These are phyloP conservation scores for Hypoxylon crocopeplum DNA, from an alignment of 495 filamentous ascomycete species.

Conservation along the genomic window DNA sequence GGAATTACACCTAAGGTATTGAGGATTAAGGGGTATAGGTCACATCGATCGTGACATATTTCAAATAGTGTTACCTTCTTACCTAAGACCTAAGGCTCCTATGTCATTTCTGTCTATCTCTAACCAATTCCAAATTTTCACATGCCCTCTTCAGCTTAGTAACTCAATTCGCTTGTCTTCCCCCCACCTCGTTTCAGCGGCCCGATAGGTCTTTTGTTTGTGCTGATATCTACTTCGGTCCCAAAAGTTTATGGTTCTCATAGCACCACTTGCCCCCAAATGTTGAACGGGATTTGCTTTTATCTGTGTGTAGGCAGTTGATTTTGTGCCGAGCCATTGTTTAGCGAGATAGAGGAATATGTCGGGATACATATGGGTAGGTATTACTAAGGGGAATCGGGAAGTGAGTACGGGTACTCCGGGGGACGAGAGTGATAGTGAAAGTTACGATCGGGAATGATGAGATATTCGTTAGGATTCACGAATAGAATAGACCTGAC, in stretches of 20 bases:
- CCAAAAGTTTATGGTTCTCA: background rate
- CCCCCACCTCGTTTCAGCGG: constrained; percentile 9
- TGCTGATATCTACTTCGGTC: background rate
- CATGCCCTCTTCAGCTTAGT: constrained; percentile 21
- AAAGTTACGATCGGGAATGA: constrained; percentile 14
- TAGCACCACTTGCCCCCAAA: constrained; percentile 8
- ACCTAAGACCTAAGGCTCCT: background rate
- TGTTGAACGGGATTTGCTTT: constrained; percentile 17
- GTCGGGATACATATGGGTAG: background rate
- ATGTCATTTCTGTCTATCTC: background rate
- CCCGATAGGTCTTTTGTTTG: constrained; percentile 1
- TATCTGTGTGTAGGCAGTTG: constrained; percentile 8
- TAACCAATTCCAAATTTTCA: constrained; percentile 26
- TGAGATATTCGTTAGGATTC: constrained; percentile 12
- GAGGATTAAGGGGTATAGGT: background rate
- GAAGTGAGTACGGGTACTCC: constrained; percentile 10
- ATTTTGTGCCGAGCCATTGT: constrained; percentile 22
- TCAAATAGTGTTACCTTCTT: constrained; percentile 22
- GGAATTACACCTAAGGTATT: constrained; percentile 7
- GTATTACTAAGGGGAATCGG: constrained; percentile 23
- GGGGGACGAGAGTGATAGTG: background rate
- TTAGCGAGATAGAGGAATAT: background rate
- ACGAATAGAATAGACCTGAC: background rate
- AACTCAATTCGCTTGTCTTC: constrained; percentile 9
- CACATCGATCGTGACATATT: constrained; percentile 15